Evolutionary conservation across 306 rosid species (phyloP), one percentile per base, ranked within the genome.

Genomic region (Lablab purpureus): DNA sequence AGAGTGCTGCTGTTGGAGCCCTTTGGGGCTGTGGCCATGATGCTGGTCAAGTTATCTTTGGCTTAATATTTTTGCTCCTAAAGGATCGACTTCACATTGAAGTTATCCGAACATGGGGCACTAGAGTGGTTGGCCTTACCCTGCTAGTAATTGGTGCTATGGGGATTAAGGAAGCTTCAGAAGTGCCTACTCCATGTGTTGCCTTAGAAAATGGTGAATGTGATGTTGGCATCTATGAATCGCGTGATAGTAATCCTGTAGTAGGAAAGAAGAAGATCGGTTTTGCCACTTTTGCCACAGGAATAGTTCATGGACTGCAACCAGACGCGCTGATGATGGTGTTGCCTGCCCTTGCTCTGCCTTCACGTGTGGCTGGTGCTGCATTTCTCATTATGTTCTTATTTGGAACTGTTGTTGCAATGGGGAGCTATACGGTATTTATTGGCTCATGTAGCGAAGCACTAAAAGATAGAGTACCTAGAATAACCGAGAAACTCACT

Each of bases 1-100:
- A 94, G 84, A 91, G 97, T 81, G 99, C 97, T 69, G 88, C 94
- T n/a, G 95, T 94, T 41, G 99, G 99, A 43, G 99, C 99, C 71
- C 99, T 94, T 36, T 94, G 99, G 99, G 99, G 99, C 7, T 94
- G 99, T 71, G 99, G 99, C 60, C 99, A 94, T 68, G 99, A 94
- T 50, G 99, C 99, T 23, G 99, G 99, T 68, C 99, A 94, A 87
- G 74, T 94, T 74, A 88, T 94, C 75, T 94, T 94, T 47, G 99
- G 99, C 78, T 71, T 92, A 68, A 6, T 94, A 67, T 94, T 94
- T 87, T 87, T 94, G 50, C 84, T 91, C 22, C 89, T 94, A 10
- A 92, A 94, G 82, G 99, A 94, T 84, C 87, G 86, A 43, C 99
- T 94, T 65, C 99, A 94, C 71, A 94, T 94, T 40, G 99, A 95